Base-by-base conservation (phyloP, 2,329 filamentous ascomycete genomes). In the Calonectria ilicicola region DNA sequence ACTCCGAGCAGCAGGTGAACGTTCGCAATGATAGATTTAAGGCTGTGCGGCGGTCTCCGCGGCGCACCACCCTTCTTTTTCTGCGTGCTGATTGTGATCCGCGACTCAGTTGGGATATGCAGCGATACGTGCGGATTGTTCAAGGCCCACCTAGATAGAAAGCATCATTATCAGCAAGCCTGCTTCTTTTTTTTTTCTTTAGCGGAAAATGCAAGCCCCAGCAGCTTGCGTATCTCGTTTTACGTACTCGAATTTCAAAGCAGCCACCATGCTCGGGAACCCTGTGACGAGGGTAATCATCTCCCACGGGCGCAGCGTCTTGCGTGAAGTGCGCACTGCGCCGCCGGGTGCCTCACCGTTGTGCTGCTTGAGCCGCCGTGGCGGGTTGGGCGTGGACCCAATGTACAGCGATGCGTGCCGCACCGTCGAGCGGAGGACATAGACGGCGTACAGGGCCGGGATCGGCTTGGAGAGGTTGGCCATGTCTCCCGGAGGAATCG, bases 391-490 rank as follows among this genome's bases (percentile, higher is more conserved):
- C 1, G 97, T 98, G 51, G 95, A 98, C 66, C 97, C 97, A 67
- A 98, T 93, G 83, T 99, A 99, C 32, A 96, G 88, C 2, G 90
- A 91, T 32, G 90, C 88, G 80, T 91, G 92, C 56, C 91, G 89
- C 12, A 95, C 89, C 0, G 93, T 95, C 0, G 96, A 98, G 23
- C 96, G 93, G 42, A 98, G 90, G 19, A 98, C 90, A 82, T 99
- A 98, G 81, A 97, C 97, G 77, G 94, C 95, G 82, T 98, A 98
- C 76, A 98, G 93, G 1, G 96, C 93, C 12, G 96, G 96, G 26
- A 98, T 95, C 0, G 88, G 92, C 77, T 87, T 90, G 26, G 82
- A 74, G 58, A 85, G 77, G 42, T 82, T 80, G 15, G 84, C 76
- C 86, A 89, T 89, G 74, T 75, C 79, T 76, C 63, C 58, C 29